Evolutionary conservation across 2,329 filamentous ascomycete genomes (phyloP), one percentile per base, ranked within the genome.

Genomic region (Xylariaceae sp.): DNA sequence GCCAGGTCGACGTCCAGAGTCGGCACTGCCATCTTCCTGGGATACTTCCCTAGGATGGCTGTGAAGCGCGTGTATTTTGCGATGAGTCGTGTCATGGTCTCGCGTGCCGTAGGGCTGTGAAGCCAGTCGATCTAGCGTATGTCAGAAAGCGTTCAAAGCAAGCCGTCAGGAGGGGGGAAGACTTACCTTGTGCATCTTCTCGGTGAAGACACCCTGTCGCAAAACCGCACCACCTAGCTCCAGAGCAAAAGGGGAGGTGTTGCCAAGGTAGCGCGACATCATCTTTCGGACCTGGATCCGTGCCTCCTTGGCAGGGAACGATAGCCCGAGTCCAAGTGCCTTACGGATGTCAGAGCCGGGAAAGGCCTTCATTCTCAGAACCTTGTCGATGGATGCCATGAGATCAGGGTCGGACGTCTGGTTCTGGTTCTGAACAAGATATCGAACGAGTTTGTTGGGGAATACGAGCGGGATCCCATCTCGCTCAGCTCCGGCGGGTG

Each of bases 1-100:
- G 76, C 83, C 0, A 88, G 65, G 54, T 88, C 84, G 4, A 88
- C 70, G 47, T 88, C 85, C 0, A 88, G 67, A 0, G 83, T 88
- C 0, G 84, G 84, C 1, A 88, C 83, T 0, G 69, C 74, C 11
- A 74, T 64, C 3, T 70, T 57, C 0, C 44, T 49, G 0, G 69
- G 68, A 30, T 76, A 51, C 0, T 54, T 44, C 1, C 60, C 59
- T 59, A 87, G 80, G 47, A 88, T 71, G 0, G 50, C 34, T 12
- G 84, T 64, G 60, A 86, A 88, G 3, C 80, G 72, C 3, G 62
- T 33, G 52, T 86, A 86, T 55, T 85, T 88, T 2, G 53, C 54
- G 3, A 86, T 64, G 1, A 87, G 66, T 0, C 84, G 73, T 0
- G 57, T 47, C 74, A 85, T 85, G 0, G 83, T 89, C 0, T 71